Base-by-base conservation (phyloP, 257 asterid species). In the Eustoma russellianum region DNA sequence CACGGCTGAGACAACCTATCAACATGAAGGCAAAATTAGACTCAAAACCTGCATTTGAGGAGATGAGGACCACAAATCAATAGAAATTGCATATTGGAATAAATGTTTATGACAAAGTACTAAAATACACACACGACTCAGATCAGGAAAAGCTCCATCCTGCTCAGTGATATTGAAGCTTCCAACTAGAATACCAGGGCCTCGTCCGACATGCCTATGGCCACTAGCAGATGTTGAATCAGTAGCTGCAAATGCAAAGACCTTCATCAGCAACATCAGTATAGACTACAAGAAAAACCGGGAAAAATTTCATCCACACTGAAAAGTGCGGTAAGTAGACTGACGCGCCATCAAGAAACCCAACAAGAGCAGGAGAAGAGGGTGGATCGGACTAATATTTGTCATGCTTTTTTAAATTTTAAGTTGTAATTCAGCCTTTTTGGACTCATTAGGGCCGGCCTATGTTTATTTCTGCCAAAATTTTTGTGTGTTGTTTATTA, bases 101-200 rank as follows among this genome's bases (percentile, higher is more conserved):
- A 41, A 28, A 41, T 60, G 48, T 33, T 19, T 14, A 13, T 34
- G 38, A 40, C 56, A 54, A 46, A 56, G 57, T 38, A 38, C 30
- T 24, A 59, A 53, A 47, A 45, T 43, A 40, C 63, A 70, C 83
- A 90, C 98, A 69, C 91, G 88, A 69, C 81, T 81, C 45, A 87
- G 66, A 71, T 82, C 91, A 57, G 88, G 90, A 56, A 86, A 76
- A 63, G 77, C 70, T 63, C 91, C 94, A 68, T 85, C 96, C 46
- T 80, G 96, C 60, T 90, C 98, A 44, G 93, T 77, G 64, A 87
- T 52, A 70, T 84, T 82, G 69, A 86, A 90, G 73, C 95, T 79
- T 47, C 94, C 94, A 66, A 90, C 86, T 54, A 90, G 68, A 74
- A 80, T 65, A 47, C 83, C 79, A 50, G 95, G 82, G 60, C 86